Percentiles rank a stretch among this genome's conserved stretches.
These are phyloP conservation scores for Nevesoporus exiguus DNA, from an alignment of 768 basidiomycete genomes.

Conservation along the genomic window DNA sequence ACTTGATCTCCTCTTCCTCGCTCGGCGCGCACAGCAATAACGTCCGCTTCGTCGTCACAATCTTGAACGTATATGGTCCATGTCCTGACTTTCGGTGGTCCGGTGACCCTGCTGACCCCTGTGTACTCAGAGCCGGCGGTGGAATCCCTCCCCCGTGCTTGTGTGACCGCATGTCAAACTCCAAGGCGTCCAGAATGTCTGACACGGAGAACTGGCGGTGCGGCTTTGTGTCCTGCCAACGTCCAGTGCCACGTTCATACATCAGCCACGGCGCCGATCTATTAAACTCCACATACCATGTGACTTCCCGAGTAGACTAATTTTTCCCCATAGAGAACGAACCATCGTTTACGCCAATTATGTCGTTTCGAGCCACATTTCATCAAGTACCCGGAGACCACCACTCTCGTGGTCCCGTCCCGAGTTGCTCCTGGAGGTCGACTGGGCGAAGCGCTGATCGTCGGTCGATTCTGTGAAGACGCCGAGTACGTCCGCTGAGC, in stretches of 20 bases:
- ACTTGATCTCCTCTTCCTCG: slow-evolving; percentile 98
- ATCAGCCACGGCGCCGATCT: slow-evolving; percentile 14
- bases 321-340: slow-evolving; percentile 85
- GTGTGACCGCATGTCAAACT: slow-evolving; percentile 66
- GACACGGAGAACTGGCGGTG: slow-evolving; percentile 83
- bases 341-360: slow-evolving; percentile 97
- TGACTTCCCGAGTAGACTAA: slow-evolving; percentile 89
- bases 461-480: slow-evolving; percentile 44
- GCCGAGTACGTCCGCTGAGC: slow-evolving; percentile 40
- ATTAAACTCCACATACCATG: slow-evolving; percentile 64
- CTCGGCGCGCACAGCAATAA: slow-evolving; percentile 88
- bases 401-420: slow-evolving; percentile 66
- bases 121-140: slow-evolving; percentile 27
- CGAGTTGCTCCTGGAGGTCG: slow-evolving; percentile 35
- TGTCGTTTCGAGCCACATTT: slow-evolving; percentile 92
- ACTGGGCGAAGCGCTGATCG: slow-evolving; percentile 43
- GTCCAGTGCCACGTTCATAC: neutral
- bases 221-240: slow-evolving; percentile 77
- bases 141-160: slow-evolving; percentile 40
- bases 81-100: slow-evolving; percentile 45
- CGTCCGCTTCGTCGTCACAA: slow-evolving; percentile 91
- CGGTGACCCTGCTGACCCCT: slow-evolving; percentile 35
- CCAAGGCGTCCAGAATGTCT: slow-evolving; percentile 88
- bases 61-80: slow-evolving; percentile 78
- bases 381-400: slow-evolving; percentile 90